Evolutionary conservation across 2,329 filamentous ascomycete genomes (phyloP).

Genomic region (Amylocarpus encephaloides): DNA sequence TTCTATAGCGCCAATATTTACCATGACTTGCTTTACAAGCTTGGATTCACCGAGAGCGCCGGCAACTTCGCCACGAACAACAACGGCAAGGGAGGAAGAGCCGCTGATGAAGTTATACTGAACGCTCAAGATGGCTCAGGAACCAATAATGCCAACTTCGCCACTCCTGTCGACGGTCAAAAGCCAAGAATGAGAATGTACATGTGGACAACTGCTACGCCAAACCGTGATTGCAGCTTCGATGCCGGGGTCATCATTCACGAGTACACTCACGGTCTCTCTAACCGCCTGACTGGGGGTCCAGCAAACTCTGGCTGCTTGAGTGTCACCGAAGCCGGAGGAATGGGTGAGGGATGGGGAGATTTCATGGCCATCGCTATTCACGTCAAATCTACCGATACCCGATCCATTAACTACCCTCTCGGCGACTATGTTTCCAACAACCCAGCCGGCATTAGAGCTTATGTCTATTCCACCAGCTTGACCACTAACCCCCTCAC

Average conservation of each 20-base stretch:
- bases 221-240: conserved; percentile 36
- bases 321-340: conserved; percentile 41
- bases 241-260: conserved; percentile 56
- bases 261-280: conserved; percentile 47
- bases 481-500: conserved; percentile 43
- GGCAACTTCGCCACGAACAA: conserved; percentile 57
- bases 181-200: conserved; percentile 53
- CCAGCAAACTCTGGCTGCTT: conserved; percentile 41
- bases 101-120: conserved; percentile 47
- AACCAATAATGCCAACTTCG: conserved; percentile 53
- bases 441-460: conserved; percentile 40
- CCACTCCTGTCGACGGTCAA: conserved; percentile 46
- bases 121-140: conserved; percentile 50
- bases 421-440: conserved; percentile 46
- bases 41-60: conserved; percentile 52
- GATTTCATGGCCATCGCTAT: conserved; percentile 50
- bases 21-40: conserved; percentile 51
- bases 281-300: conserved; percentile 39
- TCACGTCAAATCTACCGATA: conserved; percentile 41
- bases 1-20: conserved; percentile 56
- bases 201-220: conserved; percentile 44
- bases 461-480: conserved; percentile 46
- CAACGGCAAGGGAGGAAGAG: conserved; percentile 45
- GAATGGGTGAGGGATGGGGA: conserved; percentile 54
- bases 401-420: conserved; percentile 39